Evolutionary conservation across 2,329 filamentous ascomycete species (phyloP), one percentile per base, ranked within the genome.

Genomic region (Diplodia corticola): DNA sequence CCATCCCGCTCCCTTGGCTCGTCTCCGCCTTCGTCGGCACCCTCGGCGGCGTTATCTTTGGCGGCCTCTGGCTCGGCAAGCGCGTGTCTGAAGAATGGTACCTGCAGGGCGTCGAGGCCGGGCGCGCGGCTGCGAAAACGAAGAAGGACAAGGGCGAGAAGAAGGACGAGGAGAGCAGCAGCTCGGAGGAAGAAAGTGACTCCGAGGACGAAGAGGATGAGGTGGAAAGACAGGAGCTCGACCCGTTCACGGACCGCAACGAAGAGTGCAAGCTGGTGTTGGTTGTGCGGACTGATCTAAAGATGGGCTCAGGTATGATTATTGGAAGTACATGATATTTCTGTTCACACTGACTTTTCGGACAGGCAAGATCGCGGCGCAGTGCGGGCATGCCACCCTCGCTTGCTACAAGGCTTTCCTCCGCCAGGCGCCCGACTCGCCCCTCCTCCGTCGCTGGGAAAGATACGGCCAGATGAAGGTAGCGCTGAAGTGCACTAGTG

Each of bases 251-350:
- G 13, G 77, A 72, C 22, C 57, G 50, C 59, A 84, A 81, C 26
- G 93, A 97, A 79, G 93, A 97, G 78, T 97, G 94, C 82, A 98
- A 98, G 81, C 83, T 98, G 67, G 92, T 97, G 15, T 82, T 99
- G 37, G 92, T 97, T 4, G 94, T 98, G 65, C 83, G 95, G 75
- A 97, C 92, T 20, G 95, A 99, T 80, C 80, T 99, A 73, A 94
- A 94, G 73, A 99, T 99, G 95, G 95, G 91, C 10, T 98, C 97
- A 81, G 94, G 94, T 95, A 82, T 49, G 83, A 20, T 10, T 22
- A 4, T 5, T 44, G 24, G 33, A n/a, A 63, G 40, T 64, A 40
- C 49, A n/a, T 68, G 37, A 10, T n/a, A 46, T 40, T 33, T 28
- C 20, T 15, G 20, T n/a, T 50, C 67, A 33, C 51, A 51, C 55